Conservation (phyloP, 1,139 yeast species). For the Yamadazyma epiphylla region DNA sequence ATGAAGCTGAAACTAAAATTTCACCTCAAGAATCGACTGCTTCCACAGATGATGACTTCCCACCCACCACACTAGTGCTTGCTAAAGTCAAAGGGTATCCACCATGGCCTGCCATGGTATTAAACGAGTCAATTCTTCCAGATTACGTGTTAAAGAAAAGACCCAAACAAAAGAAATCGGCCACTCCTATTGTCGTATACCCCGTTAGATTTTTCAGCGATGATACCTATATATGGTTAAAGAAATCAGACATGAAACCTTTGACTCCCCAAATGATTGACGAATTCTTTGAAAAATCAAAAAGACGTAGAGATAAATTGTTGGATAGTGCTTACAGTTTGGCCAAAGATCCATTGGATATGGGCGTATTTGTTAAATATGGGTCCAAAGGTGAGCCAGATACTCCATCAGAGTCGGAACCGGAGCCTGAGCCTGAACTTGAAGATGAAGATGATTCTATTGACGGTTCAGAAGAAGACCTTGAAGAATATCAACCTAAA, state of each 20-base stretch:
- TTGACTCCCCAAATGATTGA: conserved; percentile 25
- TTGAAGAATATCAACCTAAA: conserved; percentile 12
- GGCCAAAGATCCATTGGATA: conserved; percentile 42
- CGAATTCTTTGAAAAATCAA: conserved; percentile 20
- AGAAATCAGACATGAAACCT: conserved; percentile 36
- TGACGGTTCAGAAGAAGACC: conserved; percentile 11
- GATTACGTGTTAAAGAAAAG: conserved; percentile 43
- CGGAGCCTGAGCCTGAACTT: conserved; percentile 14
- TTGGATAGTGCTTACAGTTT: conserved; percentile 37
- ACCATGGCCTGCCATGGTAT: conserved; percentile 79
- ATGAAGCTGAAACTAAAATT: too few species aligned
- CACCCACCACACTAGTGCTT: conserved; percentile 46
- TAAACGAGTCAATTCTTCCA: conserved; percentile 58
- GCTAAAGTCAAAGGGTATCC: conserved; percentile 79
- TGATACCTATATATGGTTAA: conserved; percentile 65
- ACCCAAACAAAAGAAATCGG: conserved; percentile 27
- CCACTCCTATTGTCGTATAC: conserved; percentile 13
- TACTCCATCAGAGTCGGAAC: conserved; percentile 13
- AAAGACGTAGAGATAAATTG: conserved; percentile 32
- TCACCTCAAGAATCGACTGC: too few species aligned
- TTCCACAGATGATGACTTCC: conserved; percentile 1
- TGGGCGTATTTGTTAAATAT: conserved; percentile 38
- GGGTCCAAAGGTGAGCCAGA: conserved; percentile 38
- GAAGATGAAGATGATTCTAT: conserved; percentile 18
- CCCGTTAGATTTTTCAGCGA: conserved; percentile 62